Evolutionary conservation across 768 basidiomycete genomes (phyloP), one percentile per base, ranked within the genome.

Genomic region (Suillus plorans): DNA sequence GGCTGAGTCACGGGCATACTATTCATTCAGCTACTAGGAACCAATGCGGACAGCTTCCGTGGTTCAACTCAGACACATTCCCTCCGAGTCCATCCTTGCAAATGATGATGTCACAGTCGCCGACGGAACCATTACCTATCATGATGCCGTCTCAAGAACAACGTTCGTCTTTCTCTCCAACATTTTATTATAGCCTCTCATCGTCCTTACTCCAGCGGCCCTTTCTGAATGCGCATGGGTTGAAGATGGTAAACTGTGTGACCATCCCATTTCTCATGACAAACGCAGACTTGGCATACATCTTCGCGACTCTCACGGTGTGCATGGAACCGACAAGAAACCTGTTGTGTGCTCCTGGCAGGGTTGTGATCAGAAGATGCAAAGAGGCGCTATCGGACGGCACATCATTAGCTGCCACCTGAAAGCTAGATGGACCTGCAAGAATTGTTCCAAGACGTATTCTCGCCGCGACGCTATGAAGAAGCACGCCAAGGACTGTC

Each of bases 401-500:
- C 74, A 76, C 22, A 57, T 73, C 10, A 66, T 68, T 5, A 75
- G 68, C 37, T 49, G 72, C 1, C 72, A 76, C 58, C 13, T 74
- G 22, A 45, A 66, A 10, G 61, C 69, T 9, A 69, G 70, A 3
- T 65, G 66, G 31, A 64, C 66, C 9, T 74, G 73, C 64, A 65
- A 57, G 28, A 63, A 67, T 58, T 76, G 73, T 22, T 67, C 62
- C 60, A 76, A 71, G 66, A 53, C 65, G 45, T 70, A 76, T 60
- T 74, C 72, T 37, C 69, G 74, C 5, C 59, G 45, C 25, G 72
- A 73, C 56, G 74, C 72, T 12, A 69, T 73, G 4, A 63, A 64
- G 37, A 72, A 73, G 49, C 74, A 76, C 47, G 41, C 67, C 10
- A 72, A 60, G 47, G 73, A 72, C 45, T 76, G 73, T 62, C 71